phyloP scores from a whole-genome alignment of 352 stramenopile genomes.

The Thalassiosira oceanica region DNA sequence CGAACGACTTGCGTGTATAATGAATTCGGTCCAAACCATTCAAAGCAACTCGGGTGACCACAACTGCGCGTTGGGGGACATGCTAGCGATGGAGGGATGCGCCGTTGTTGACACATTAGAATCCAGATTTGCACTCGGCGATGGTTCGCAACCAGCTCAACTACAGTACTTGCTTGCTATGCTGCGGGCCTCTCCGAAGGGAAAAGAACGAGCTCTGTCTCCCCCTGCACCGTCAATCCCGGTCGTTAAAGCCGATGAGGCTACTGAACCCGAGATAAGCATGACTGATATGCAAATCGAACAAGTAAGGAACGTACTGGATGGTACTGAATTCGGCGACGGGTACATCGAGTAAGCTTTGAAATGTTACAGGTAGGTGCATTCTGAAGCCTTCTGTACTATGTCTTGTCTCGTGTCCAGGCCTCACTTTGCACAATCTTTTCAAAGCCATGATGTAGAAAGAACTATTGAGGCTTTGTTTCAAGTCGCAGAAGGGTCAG shows the following conservation, averaged over 20 bases:
- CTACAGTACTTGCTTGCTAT: conserved; percentile 45
- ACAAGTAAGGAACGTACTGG: conserved; percentile 58
- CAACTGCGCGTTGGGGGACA: conserved; percentile 41
- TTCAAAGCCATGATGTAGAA: conserved; percentile 60
- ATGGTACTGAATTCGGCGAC: conserved; percentile 67
- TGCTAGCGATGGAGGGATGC: conserved; percentile 18
- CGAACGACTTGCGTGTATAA: conserved; percentile 31
- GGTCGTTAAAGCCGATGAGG: not conserved
- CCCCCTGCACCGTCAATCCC: not conserved
- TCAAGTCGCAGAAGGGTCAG: conserved; percentile 3
- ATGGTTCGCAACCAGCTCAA: conserved; percentile 27
- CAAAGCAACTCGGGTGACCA: conserved; percentile 32
- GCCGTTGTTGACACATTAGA: conserved; percentile 19
- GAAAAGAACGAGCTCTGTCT: conserved; percentile 1
- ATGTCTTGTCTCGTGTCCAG: too few relatives aligned
- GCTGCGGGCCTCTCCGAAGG: conserved; percentile 22
- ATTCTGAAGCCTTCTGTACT: too few relatives aligned
- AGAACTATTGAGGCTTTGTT: conserved; percentile 56
- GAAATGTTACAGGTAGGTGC: conserved; percentile 56
- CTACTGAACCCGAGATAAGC: conserved; percentile 8
- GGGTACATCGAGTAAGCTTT: conserved; percentile 75
- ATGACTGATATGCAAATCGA: conserved; percentile 58
- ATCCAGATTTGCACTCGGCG: conserved; percentile 13
- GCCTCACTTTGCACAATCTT: too few relatives aligned
- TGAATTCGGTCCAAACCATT: conserved; percentile 42